Conservation (phyloP, 352 stramenopile species). For the Globisporangium splendens region DNA sequence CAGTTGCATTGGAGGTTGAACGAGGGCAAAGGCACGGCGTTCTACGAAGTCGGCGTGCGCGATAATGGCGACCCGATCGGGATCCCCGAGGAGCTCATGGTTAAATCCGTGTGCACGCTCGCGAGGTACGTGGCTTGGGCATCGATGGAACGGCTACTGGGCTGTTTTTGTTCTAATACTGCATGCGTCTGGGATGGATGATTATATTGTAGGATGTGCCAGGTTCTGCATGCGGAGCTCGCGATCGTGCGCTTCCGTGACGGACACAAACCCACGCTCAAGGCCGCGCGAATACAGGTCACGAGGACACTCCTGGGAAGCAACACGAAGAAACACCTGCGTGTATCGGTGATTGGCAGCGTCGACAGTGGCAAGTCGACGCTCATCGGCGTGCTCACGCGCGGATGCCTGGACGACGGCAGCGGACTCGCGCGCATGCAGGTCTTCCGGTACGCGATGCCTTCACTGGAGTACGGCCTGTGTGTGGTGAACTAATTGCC, state of each 20-base stretch:
- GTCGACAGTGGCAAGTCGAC: constrained; percentile 89
- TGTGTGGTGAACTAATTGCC: background rate
- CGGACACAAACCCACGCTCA: constrained; percentile 28
- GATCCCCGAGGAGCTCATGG: constrained; percentile 60
- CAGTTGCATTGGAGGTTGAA: constrained; percentile 91
- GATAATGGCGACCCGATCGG: constrained; percentile 80
- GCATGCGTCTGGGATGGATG: no score
- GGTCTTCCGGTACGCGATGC: constrained; percentile 54
- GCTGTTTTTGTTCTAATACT: constrained; percentile 5
- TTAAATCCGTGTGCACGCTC: constrained; percentile 68
- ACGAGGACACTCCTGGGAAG: constrained; percentile 40
- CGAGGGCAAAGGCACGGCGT: constrained; percentile 76
- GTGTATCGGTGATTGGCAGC: constrained; percentile 84
- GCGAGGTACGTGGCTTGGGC: constrained; percentile 23
- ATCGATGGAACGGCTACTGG: no score
- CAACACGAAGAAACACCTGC: constrained; percentile 55
- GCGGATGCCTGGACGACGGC: constrained; percentile 80
- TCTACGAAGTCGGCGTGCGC: constrained; percentile 87
- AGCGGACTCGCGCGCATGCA: constrained; percentile 85
- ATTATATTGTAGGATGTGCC: constrained; percentile 53
- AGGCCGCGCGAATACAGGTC: constrained; percentile 47
- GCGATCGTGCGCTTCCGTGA: constrained; percentile 54
- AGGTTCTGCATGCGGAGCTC: constrained; percentile 65
- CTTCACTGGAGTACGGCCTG: no score
- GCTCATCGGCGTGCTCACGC: constrained; percentile 85